Base-by-base conservation (phyloP, 352 stramenopile genomes). In the Pythium utonaiense region DNA sequence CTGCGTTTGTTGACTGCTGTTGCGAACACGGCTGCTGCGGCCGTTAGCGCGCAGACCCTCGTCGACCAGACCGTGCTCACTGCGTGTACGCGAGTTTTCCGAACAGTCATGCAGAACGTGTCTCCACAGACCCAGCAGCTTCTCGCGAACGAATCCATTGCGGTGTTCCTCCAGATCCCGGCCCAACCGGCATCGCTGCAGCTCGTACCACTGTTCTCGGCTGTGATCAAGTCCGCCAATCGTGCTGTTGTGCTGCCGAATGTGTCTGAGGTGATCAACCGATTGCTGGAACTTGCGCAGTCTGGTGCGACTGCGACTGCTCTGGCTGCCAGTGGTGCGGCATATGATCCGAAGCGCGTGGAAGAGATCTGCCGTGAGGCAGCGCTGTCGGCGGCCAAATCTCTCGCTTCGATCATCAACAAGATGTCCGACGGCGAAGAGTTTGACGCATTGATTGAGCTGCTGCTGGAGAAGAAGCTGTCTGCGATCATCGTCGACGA, bases 341-440 rank as follows among this genome's bases (percentile, higher is more conserved):
- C 40, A 1, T 53, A 67, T 19, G 60, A 67, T 13, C 25, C 53
- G 24, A 57, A 53, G 21, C 61, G 53, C 34, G 63, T 90, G 10
- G 69, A 82, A 13, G 49, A 55, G 47, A 75, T 92, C 22, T 74
- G 73, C 53, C 47, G 62, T 0, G 77, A 89, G 40, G 77, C 78
- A 27, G 78, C 83, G 36, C 63, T 90, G 1, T 89, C 79, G 8
- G 70, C 83, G 0, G 75, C 83, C 40, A 91, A 92, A 55, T 85
- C 86, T 10, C 71, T 95, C 8, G 86, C 82, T 22, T 92, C 86
- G 17, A 90, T 93, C 55, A 76, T 95, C 61, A 95, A 95, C 78
- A 93, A 92, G 52, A 91, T 92, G 78, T 77, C 78, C 28, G 86
- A 95, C 38, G 82, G 83, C 31, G 75, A 79, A 36, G 80, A 92